Evolutionary conservation across 1,139 yeast genomes (phyloP), one percentile per base, ranked within the genome.

Genomic region (Yamadazyma trypodendri): DNA sequence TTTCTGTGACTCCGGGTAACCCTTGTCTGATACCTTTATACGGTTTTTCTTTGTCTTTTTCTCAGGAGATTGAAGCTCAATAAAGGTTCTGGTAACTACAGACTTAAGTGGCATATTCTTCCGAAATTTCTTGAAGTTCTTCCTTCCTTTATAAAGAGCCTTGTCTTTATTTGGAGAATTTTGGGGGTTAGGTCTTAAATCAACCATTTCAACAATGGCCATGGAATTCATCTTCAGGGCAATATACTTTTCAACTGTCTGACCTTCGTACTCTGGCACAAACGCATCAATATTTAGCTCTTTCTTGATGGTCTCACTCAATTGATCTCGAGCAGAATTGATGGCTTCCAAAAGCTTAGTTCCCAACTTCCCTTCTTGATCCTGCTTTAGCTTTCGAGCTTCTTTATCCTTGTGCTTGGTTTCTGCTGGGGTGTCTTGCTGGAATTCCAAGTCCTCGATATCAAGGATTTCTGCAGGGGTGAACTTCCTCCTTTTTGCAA

Each of bases 41-140:
- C 22, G 18, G 11, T 15, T 24, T 11, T 12, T 25, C 9, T 16
- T 12, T 11, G 15, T 32, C 23, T 16, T 29, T 9, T 21, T 18
- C 20, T 27, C 32, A 4, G 37, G 35, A 13, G 31, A 37, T 9
- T 49, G 51, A 33, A 65, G 47, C 5, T 51, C 59, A 12, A 66
- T 53, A 41, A 46, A 61, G 0, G 63, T 46, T 32, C 69, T 41
- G 0, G 60, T 51, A 15, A 56, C 50, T 12, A 47, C 50, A 6
- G 60, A 45, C 21, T 50, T 51, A n/a, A 54, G 31, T 1, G 50
- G 49, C 14, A 54, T 50, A 27, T 52, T 54, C 41, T 66, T 69
- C 15, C 46, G 51, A 48, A 70, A 70, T 3, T 46, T 56, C 43
- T 70, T 70, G 49, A 68, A 68, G 43, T 69, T 68, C 39, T 60